Percentiles rank a stretch among this genome's conserved stretches.
phyloP scores from a whole-genome alignment of 2,329 filamentous ascomycete genomes.

The Nothophaeocryptopus gaeumannii region DNA sequence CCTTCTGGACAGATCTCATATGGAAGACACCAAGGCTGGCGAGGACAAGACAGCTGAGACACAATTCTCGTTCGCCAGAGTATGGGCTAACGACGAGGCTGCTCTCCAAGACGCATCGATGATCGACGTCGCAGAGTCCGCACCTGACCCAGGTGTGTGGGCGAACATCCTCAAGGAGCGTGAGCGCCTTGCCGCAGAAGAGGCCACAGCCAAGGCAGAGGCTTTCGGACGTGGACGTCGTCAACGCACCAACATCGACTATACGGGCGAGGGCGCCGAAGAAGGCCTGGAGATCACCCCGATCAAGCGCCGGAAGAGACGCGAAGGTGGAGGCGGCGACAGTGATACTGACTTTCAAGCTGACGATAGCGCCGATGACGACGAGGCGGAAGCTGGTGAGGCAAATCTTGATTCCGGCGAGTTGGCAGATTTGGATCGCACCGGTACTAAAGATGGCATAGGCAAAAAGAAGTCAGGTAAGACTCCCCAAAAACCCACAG shows the following conservation, averaged over 20 bases:
- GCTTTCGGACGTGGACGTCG: constrained; percentile 83
- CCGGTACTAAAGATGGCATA: constrained; percentile 30
- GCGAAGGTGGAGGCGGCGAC: constrained; percentile 39
- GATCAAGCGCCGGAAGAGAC: constrained; percentile 35
- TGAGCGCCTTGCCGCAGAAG: constrained; percentile 71
- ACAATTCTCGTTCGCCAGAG: constrained; percentile 83
- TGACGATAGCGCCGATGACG: constrained; percentile 35
- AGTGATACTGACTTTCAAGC: constrained; percentile 53
- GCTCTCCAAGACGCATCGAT: constrained; percentile 50
- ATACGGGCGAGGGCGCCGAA: constrained; percentile 37
- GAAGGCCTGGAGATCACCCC: constrained; percentile 31
- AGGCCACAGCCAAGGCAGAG: constrained; percentile 66
- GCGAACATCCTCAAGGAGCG: constrained; percentile 83
- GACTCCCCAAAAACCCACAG: constrained; percentile 14
- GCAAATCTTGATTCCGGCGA: constrained; percentile 20
- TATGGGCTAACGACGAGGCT: constrained; percentile 85
- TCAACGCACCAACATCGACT: constrained; percentile 58
- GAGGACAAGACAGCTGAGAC: constrained; percentile 68
- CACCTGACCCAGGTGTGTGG: constrained; percentile 72
- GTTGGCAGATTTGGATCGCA: constrained; percentile 16
- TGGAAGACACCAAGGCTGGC: constrained; percentile 67
- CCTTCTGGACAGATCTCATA: constrained; percentile 79
- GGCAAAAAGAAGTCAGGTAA: constrained; percentile 30
- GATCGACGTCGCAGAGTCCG: constrained; percentile 46
- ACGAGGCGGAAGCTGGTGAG: constrained; percentile 25